phyloP scores from a whole-genome alignment of 2,329 filamentous ascomycete genomes.

The Periconia sp. region DNA sequence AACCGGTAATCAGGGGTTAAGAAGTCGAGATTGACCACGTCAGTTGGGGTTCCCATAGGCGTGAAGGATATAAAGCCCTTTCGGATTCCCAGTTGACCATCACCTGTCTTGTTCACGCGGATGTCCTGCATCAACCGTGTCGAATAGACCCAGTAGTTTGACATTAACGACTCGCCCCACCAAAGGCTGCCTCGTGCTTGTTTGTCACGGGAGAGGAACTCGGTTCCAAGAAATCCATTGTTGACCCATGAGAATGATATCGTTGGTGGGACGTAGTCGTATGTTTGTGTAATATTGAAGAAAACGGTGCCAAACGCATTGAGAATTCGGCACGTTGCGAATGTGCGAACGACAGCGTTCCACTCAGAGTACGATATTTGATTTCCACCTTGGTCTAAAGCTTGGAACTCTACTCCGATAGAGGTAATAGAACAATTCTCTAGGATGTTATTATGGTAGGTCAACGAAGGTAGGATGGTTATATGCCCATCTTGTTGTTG shows the following conservation, averaged over 20 bases:
- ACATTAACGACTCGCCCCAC: conserved; percentile 1
- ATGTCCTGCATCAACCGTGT: not conserved
- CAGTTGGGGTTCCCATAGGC: not conserved
- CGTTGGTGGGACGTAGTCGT: not conserved
- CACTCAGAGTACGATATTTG: too few species aligned
- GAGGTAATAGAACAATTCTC: not conserved
- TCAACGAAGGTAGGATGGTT: not conserved
- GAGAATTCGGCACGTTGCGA: not conserved
- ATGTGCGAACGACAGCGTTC: not conserved
- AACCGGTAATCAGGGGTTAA: not conserved
- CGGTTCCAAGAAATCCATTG: not conserved
- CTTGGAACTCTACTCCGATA: too few species aligned
- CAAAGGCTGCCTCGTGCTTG: not conserved
- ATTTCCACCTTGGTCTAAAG: too few species aligned
- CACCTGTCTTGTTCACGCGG: not conserved
- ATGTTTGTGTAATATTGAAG: not conserved
- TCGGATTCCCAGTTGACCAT: not conserved
- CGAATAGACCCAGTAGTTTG: not conserved
- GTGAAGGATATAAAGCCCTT: not conserved
- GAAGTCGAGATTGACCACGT: not conserved
- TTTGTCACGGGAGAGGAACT: not conserved
- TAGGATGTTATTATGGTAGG: not conserved
- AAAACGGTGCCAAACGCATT: not conserved
- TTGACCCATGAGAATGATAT: not conserved
- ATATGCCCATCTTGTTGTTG: not conserved